phyloP scores from a whole-genome alignment of 2,329 filamentous ascomycete species.

The Alternaria brassicae region DNA sequence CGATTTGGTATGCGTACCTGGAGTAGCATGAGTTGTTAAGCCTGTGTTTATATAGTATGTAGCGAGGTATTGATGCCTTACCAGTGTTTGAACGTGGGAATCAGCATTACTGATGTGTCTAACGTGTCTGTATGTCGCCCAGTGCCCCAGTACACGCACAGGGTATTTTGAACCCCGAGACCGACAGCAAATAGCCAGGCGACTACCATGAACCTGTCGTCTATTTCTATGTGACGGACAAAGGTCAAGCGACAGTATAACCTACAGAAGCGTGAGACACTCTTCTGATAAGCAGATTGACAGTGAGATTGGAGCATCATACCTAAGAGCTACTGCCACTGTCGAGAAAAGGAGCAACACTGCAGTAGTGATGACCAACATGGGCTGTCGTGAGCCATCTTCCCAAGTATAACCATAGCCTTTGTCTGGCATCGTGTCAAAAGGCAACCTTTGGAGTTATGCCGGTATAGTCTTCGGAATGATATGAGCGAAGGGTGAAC shows the following conservation, averaged over 20 bases:
- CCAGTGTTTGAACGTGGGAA: background rate
- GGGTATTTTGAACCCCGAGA: background rate
- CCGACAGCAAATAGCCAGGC: background rate
- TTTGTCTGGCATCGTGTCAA: background rate
- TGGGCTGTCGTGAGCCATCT: constrained; percentile 28
- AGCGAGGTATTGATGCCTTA: background rate
- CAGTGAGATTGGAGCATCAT: no score
- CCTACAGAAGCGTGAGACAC: constrained; percentile 6
- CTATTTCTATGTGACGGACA: constrained; percentile 20
- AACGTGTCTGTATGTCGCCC: background rate
- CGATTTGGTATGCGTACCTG: constrained; percentile 35
- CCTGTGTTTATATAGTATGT: fast-evolving
- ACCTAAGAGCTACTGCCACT: constrained; percentile 2
- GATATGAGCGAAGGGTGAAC: no score
- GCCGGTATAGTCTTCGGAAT: no score
- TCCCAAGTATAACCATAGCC: constrained; percentile 15
- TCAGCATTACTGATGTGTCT: background rate
- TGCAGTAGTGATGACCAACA: constrained; percentile 25
- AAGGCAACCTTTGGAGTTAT: no score
- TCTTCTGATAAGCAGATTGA: background rate
- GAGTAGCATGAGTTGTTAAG: background rate
- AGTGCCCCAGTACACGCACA: background rate
- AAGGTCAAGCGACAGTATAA: constrained; percentile 21
- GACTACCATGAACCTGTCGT: constrained; percentile 28
- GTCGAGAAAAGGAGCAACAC: constrained; percentile 20